Base-by-base conservation (phyloP, 768 basidiomycete species). In the Leccinum boreale region DNA sequence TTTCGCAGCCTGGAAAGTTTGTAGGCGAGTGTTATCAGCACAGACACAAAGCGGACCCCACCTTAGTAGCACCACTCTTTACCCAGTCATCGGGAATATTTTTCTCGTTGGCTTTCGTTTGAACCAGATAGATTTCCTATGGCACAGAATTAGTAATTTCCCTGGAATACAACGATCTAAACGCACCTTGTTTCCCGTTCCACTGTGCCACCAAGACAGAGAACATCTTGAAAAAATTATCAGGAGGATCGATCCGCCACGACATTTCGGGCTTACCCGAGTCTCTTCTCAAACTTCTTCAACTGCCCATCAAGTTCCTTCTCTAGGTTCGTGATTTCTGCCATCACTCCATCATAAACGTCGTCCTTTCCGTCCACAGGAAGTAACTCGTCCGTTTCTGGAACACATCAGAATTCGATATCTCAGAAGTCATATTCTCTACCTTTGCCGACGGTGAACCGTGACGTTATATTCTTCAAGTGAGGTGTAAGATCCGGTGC, bases 91-190 rank as follows among this genome's bases (percentile, higher is more conserved):
- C 79, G 0, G 94, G 94, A n/a, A 91, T 79, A 57, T 83, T 79
- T 63, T 87, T 81, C 57, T 83, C 73, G 2, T 72, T 73, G 1
- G 79, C 75, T 19, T 85, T 78, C 10, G 86, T 87, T 75, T 95
- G 89, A 17, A 98, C 79, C 8, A 94, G 82, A 70, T 93, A 96
- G 33, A 97, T 94, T 69, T 98, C 95, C 89, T 94, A 59, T 17
- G 46, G 21, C 31, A n/a, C 39, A 55, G 33, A 51, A 21, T 62
- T 14, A 58, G 39, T 29, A 55, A 11, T 26, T 46, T 51, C 5
- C 0, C 50, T 39, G 11, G 36, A 31, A 28, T 29, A 52, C 19
- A 46, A 36, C 10, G 23, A 47, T 28, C 11, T 21, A 50, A 35
- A 46, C 56, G 47, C 52, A 85, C 92, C 79, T 96, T 96, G 52